Evolutionary conservation across 345 rosid species (phyloP).

Genomic region (Eucalyptus decipiens): DNA sequence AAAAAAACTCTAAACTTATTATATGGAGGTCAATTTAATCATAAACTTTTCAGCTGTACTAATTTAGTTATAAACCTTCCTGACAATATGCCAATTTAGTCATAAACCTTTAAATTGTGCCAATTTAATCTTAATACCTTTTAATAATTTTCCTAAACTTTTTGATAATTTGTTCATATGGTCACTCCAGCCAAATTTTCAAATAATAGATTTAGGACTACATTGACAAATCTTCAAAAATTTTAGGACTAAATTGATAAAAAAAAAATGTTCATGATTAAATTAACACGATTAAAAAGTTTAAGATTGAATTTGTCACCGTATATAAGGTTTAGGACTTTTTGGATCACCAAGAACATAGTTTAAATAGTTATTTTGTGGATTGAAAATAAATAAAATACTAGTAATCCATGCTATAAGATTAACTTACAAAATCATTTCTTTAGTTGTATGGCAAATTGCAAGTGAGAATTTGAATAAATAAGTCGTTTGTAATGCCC

Average conservation of each 20-base stretch:
- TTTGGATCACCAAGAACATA: neutral
- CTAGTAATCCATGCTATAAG: neutral
- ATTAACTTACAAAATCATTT: neutral
- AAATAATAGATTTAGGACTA: neutral
- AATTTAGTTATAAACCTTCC: accelerated
- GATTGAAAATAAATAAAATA: neutral
- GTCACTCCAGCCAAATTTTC: too few species aligned
- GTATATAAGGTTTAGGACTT: neutral
- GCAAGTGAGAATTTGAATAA: neutral
- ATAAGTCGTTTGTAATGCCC: neutral
- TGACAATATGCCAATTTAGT: neutral
- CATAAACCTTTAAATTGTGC: too few species aligned
- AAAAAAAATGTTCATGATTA: too few species aligned
- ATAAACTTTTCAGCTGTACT: neutral
- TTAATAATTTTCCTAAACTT: too few species aligned
- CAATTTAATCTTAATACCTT: neutral
- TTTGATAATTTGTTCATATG: neutral
- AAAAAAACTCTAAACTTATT: neutral
- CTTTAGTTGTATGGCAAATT: neutral
- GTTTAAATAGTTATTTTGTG: neutral
- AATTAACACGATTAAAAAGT: neutral
- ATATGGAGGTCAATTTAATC: too few species aligned
- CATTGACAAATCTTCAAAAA: neutral
- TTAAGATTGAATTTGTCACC: too few species aligned
- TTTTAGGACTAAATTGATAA: neutral